phyloP scores from a whole-genome alignment of 1,284 basidiomycete species.

The Heterobasidion annosum region DNA sequence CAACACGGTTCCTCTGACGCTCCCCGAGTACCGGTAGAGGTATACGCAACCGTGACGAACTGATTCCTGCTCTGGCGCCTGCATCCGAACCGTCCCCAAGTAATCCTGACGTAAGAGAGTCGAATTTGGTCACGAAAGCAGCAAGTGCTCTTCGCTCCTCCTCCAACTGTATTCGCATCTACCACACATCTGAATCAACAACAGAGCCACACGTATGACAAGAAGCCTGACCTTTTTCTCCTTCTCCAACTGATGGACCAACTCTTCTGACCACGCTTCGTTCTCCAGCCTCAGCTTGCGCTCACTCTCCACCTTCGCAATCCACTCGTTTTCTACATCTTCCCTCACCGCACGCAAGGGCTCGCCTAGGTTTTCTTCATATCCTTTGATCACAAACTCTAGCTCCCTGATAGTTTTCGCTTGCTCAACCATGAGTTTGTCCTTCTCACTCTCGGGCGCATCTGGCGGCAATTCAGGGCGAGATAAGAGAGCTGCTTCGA shows the following conservation, averaged over 20 bases:
- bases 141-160: slow-evolving; percentile 67
- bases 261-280: slow-evolving; percentile 61
- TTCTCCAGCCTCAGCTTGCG: slow-evolving; percentile 52
- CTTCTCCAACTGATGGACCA: slow-evolving; percentile 64
- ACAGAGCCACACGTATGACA: background rate
- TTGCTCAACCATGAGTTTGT: slow-evolving; percentile 60
- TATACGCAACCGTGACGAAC: slow-evolving; percentile 19
- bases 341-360: slow-evolving; percentile 66
- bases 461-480: slow-evolving; percentile 51
- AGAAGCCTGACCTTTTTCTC: slow-evolving; percentile 50
- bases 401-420: slow-evolving; percentile 61
- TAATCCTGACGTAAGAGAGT: slow-evolving; percentile 46
- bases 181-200: background rate
- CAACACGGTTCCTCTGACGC: slow-evolving; percentile 26
- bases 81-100: slow-evolving; percentile 20
- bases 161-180: slow-evolving; percentile 51
- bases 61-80: slow-evolving; percentile 41
- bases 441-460: slow-evolving; percentile 60
- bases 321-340: slow-evolving; percentile 78
- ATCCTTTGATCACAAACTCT: slow-evolving; percentile 59
- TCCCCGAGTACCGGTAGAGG: slow-evolving; percentile 25
- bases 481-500: slow-evolving; percentile 61
- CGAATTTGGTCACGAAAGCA: slow-evolving; percentile 71
- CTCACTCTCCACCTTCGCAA: slow-evolving; percentile 51
- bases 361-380: slow-evolving; percentile 64